A percentile compares a stretch with the other conserved stretches of the same genome.
Conservation (phyloP, 495 filamentous ascomycete genomes). For the Penicillium alfredii region DNA sequence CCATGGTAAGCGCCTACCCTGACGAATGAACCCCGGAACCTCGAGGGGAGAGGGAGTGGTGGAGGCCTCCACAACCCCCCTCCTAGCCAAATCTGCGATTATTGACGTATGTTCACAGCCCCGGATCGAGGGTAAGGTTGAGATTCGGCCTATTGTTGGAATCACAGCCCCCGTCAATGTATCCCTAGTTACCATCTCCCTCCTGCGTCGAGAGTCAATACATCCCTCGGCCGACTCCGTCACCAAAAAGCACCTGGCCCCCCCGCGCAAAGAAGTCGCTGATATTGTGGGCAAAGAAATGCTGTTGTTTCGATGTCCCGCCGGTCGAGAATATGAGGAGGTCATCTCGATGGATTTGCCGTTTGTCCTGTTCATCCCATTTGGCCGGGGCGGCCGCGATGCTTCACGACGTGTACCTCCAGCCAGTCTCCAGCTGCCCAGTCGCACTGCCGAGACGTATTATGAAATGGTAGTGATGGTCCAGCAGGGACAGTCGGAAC, state of each 20-base stretch:
- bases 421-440: conserved; percentile 84
- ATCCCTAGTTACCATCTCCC: conserved; percentile 88
- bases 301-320: conserved; percentile 77
- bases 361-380: conserved; percentile 95
- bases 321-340: conserved; percentile 76
- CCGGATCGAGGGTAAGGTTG: conserved; percentile 94
- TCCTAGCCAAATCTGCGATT: no score
- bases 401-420: conserved; percentile 83
- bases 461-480: conserved; percentile 96
- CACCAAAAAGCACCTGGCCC: conserved; percentile 84
- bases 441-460: conserved; percentile 87
- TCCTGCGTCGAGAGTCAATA: conserved; percentile 91
- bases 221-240: conserved; percentile 92
- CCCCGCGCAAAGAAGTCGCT: conserved; percentile 83
- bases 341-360: conserved; percentile 97
- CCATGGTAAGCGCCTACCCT: conserved; percentile 61
- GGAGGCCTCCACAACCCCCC: no score
- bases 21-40: neutral
- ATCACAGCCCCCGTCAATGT: conserved; percentile 82
- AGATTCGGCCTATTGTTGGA: conserved; percentile 81
- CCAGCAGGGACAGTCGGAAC: conserved; percentile 77
- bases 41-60: no score
- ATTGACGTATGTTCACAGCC: conserved; percentile 50
- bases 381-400: conserved; percentile 83
- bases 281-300: conserved; percentile 95